Base-by-base conservation (phyloP, 1,284 basidiomycete genomes). In the Somion occarium region DNA sequence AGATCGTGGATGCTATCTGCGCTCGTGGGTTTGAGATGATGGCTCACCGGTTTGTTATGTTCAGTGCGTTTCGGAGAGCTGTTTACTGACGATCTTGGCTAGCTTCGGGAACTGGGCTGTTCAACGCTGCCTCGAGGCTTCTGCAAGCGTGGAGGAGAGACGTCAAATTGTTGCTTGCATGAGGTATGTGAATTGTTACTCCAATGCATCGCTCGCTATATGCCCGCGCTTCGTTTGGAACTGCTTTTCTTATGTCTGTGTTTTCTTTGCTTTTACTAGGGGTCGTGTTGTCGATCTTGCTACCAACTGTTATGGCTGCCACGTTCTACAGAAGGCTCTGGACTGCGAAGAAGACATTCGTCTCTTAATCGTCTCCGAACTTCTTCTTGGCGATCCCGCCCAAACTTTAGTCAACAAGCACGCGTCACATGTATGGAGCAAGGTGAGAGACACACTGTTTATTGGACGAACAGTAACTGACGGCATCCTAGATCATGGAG, bases 21-120 rank as follows among this genome's bases (percentile, higher is more conserved):
- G 75, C 80, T 34, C 78, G 82, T 19, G 88, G 88, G 0, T 88
- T 86, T 56, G 89, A 91, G 63, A 91, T 91, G 88, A 91, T 91
- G 88, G 88, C 88, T 53, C 85, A 90, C 64, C 74, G 86, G 86
- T 86, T 49, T 38, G 18, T 13, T 46, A 23, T 22, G 22, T 49
- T 15, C 42, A 34, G 55, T 48, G 45, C 45, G 30, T 52, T 19
- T 11, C 54, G 9, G 18, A 34, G 23, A 37, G 19, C 42, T 52
- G 39, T 41, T n/a, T n/a, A n/a, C n/a, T n/a, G n/a, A n/a, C n/a
- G n/a, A n/a, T n/a, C n/a, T n/a, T n/a, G n/a, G 27, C 20, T 55
- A 91, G 88, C 9, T 91, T 91, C 58, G 88, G 88, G 1, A 91
- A 91, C 60, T 91, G 88, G 88, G 88, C 88, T 0, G 88, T 91